Evolutionary conservation across 2,329 filamentous ascomycete genomes (phyloP).

Genomic region (Trichoderma pleuroti): DNA sequence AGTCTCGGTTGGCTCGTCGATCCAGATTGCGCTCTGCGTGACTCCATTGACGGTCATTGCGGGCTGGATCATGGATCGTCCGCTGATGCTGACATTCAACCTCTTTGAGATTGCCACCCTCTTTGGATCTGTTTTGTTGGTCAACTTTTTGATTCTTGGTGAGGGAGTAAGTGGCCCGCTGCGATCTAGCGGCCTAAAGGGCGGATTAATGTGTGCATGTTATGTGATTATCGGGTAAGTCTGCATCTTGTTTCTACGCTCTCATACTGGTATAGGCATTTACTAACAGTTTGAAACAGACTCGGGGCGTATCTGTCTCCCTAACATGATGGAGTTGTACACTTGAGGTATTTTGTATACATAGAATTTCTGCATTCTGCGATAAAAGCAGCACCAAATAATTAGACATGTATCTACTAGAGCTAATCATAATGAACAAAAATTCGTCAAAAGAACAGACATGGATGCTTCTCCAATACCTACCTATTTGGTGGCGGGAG

Average conservation of each 20-base stretch:
- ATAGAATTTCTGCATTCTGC: constrained; percentile 3
- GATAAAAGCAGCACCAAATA: not conserved
- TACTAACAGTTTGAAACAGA: not conserved
- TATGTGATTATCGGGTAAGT: constrained; percentile 49
- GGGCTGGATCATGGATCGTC: constrained; percentile 53
- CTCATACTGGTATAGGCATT: not conserved
- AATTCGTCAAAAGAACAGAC: not conserved
- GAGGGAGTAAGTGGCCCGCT: constrained; percentile 64
- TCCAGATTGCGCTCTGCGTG: constrained; percentile 61
- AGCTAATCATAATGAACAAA: constrained; percentile 7
- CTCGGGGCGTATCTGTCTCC: constrained; percentile 16
- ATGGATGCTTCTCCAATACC: not conserved
- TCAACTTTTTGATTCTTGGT: constrained; percentile 72
- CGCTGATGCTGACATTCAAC: constrained; percentile 67
- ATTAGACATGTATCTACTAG: not conserved
- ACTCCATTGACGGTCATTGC: constrained; percentile 58
- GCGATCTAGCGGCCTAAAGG: constrained; percentile 46
- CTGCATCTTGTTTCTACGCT: not conserved
- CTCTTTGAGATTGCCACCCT: constrained; percentile 72
- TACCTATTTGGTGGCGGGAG: not conserved
- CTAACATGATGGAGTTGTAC: not conserved
- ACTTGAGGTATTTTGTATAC: not conserved
- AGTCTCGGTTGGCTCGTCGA: constrained; percentile 57
- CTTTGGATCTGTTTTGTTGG: constrained; percentile 66
- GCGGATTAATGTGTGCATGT: constrained; percentile 52